Evolutionary conservation across 2,329 filamentous ascomycete genomes (phyloP).

Genomic region (Intubia oerlemansii): DNA sequence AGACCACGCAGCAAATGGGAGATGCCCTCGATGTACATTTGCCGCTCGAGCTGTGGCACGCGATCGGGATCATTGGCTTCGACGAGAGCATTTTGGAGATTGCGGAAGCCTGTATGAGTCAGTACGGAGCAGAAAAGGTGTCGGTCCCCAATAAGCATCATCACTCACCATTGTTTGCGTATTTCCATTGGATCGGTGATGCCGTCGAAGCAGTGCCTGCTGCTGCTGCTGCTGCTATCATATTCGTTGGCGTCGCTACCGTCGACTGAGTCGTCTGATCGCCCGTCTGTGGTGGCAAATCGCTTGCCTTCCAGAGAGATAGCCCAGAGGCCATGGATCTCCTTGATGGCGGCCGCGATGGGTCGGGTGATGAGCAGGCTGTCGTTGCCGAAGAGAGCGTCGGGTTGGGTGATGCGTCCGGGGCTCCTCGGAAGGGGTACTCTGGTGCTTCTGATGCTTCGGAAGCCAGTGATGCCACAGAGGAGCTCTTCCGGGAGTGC

Average conservation of each 20-base stretch:
- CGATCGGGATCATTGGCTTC: slow-evolving; percentile 8
- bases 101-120: slow-evolving; percentile 4
- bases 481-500: slow-evolving; percentile 1
- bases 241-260: too few relatives aligned
- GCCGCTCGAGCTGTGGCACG: slow-evolving; percentile 26
- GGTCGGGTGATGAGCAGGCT: slow-evolving; percentile 3
- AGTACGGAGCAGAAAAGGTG: neutral
- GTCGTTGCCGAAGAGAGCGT: slow-evolving; percentile 1
- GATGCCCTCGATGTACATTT: slow-evolving; percentile 41
- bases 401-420: neutral
- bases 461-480: slow-evolving; percentile 1
- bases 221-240: too few relatives aligned
- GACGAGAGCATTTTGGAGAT: slow-evolving; percentile 6
- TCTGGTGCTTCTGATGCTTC: too few relatives aligned
- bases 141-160: too few relatives aligned
- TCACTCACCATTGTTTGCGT: slow-evolving; percentile 7
- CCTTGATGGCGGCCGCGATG: slow-evolving; percentile 2
- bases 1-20: slow-evolving; percentile 43
- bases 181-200: slow-evolving; percentile 10
- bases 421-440: too few relatives aligned
- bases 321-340: slow-evolving; percentile 3
- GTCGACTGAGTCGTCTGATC: too few relatives aligned
- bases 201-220: too few relatives aligned
- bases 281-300: neutral
- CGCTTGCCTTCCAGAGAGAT: neutral